Base-by-base conservation (phyloP, 371 early-diverging fungal genomes). In the Zancudomyces culisetae region DNA sequence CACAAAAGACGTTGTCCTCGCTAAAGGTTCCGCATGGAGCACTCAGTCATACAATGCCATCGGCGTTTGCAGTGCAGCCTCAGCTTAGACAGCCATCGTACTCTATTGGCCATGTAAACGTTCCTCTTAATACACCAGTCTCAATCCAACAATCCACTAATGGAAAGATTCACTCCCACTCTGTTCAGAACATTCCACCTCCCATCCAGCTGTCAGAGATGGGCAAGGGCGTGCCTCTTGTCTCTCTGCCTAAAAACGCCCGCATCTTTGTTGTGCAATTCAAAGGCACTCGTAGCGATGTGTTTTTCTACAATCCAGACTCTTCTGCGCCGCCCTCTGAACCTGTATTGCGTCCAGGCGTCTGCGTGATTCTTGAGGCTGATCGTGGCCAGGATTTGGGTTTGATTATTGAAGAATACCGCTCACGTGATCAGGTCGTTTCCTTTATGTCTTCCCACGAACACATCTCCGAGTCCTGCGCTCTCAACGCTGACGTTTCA, bases 381-480 rank as follows among this genome's bases (percentile, higher is more conserved):
- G 97, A 96, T 60, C 80, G 97, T 27, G 97, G 94, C 20, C 84
- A 85, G 45, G 97, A 96, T 60, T 66, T 96, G 35, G 97, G 97
- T 15, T 79, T 82, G 54, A 77, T 93, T 21, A 76, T 79, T 15
- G 73, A 75, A 30, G 78, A 79, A 55, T 51, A 26, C 39, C n/a
- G 24, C 23, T 21, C 45, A 39, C 24, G 35, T n/a, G 52, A 51
- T 10, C 43, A 51, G 22, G 52, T 35, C 18, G 13, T 51, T 19
- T 18, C 26, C n/a, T 51, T 51, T 24, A 42, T 43, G 52, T 18
- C 52, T 13, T 19, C 42, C 15, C 24, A n/a, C n/a, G 26, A 4
- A n/a, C 42, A 24, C 2, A 30, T 28, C 13, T 39, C 29, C 6
- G 43, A 51, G 8, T 43, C 22, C 18, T 28, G 26, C 24, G n/a